Evolutionary conservation across 2,329 filamentous ascomycete species (phyloP), one percentile per base, ranked within the genome.

Genomic region (Lecanicillium sp.): DNA sequence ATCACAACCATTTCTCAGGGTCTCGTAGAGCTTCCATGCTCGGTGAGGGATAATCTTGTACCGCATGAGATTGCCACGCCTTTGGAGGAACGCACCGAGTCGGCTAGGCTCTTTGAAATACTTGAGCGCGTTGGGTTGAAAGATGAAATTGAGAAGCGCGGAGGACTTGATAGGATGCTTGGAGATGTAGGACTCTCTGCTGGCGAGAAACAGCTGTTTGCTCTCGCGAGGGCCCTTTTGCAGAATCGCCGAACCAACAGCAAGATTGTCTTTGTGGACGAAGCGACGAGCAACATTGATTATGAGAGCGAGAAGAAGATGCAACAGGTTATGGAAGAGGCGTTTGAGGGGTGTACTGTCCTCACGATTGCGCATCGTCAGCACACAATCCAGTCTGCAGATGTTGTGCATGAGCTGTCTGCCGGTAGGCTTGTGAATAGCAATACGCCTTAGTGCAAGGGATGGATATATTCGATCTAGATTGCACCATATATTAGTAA

Each of bases 1-100:
- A 52, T 71, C 13, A 59, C 61, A 22, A 57, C 59, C 4, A 50
- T 71, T 6, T 63, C 67, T 1, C 67, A 71, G 51, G 66, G 71
- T 19, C 56, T 65, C 0, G 57, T 68, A 35, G 52, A 64, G 8
- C 52, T 71, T 11, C 56, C 57, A 3, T 64, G 62, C n/a, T 62
- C 54, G 2, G 52, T 73, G 4, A 60, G 63, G 12, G 49, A 57
- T 19, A 72, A 72, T 34, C 53, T 66, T 5, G 65, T 70, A 40
- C 65, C 67, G 0, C 22, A 11, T 25, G 22, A 25, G 22, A 25
- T 25, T 25, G 22, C 22, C 22, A 25, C 11, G 22, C 6, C 22
- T 11, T 25, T 11, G 11, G 22, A 25, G 7, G 22, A 11, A 6
- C 22, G 22, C 22, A 25, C 22, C 11, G 22, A 25, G 11, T 6